Conservation (phyloP, 2,329 filamentous ascomycete species). For the Colletotrichum phormii region DNA sequence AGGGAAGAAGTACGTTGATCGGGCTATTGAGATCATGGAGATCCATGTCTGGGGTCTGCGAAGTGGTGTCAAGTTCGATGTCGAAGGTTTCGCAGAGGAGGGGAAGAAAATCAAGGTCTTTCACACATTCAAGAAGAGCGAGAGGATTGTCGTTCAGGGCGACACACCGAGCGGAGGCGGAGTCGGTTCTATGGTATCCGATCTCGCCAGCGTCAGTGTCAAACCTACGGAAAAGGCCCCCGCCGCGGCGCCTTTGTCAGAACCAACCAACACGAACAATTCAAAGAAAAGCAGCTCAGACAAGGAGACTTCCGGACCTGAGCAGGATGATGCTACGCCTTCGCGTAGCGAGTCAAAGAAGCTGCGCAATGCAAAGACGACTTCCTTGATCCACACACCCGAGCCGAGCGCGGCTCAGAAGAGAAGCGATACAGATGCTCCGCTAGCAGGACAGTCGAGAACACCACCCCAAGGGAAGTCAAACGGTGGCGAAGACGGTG, state of each 20-base stretch:
- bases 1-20: constrained; percentile 84
- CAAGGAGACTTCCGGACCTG: constrained; percentile 15
- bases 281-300: constrained; percentile 24
- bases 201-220: constrained; percentile 58
- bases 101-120: constrained; percentile 87
- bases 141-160: constrained; percentile 76
- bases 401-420: constrained; percentile 2
- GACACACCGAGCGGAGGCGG: constrained; percentile 62
- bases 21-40: constrained; percentile 86
- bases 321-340: constrained; percentile 6
- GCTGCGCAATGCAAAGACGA: constrained; percentile 42
- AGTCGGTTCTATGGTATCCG: constrained; percentile 63
- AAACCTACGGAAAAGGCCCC: constrained; percentile 49
- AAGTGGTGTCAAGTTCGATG: constrained; percentile 86
- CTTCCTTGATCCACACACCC: constrained; percentile 46
- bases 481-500: constrained; percentile 38
- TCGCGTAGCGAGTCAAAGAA: constrained; percentile 38
- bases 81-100: constrained; percentile 89
- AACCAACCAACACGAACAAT: constrained; percentile 42
- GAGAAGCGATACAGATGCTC: constrained; percentile 24
- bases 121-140: constrained; percentile 81
- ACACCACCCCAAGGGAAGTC: constrained; percentile 18
- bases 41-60: constrained; percentile 90
- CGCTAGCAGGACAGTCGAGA: constrained; percentile 6
- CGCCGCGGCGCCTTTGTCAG: constrained; percentile 48